Evolutionary conservation across 2,329 filamentous ascomycete genomes (phyloP).

Genomic region (Elsinoe perseae): DNA sequence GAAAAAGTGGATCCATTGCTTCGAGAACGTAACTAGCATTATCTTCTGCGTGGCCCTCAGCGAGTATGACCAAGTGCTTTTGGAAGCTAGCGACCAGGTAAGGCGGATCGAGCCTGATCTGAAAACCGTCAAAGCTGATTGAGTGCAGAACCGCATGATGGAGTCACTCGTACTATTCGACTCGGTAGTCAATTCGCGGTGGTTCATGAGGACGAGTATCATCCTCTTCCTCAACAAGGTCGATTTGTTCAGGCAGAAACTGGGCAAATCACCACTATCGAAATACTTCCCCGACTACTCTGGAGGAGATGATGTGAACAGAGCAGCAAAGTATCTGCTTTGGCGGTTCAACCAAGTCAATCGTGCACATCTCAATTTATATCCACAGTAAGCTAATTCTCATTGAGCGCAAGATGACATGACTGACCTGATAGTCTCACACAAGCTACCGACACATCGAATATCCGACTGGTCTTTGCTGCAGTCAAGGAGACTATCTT

Average conservation of each 20-base stretch:
- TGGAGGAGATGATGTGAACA: constrained; percentile 94
- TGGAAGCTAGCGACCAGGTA: constrained; percentile 97
- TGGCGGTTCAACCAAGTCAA: constrained; percentile 99
- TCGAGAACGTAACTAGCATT: constrained; percentile 98
- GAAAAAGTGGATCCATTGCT: constrained; percentile 99
- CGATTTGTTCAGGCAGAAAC: constrained; percentile 93
- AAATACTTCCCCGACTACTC: constrained; percentile 99
- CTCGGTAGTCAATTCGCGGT: constrained; percentile 95
- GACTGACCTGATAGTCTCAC: constrained; percentile 59
- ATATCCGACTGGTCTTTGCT: constrained; percentile 94
- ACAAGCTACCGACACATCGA: constrained; percentile 97
- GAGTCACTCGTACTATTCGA: constrained; percentile 94
- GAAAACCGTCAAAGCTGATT: constrained; percentile 19
- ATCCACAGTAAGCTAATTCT: constrained; percentile 86
- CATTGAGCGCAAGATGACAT: constrained; percentile 16
- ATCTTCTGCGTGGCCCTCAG: constrained; percentile 98
- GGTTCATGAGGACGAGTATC: constrained; percentile 99
- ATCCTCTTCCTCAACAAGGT: constrained; percentile 99
- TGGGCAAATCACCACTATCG: constrained; percentile 76
- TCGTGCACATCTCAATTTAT: constrained; percentile 87
- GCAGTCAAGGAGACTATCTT: constrained; percentile 98
- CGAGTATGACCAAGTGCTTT: constrained; percentile 93
- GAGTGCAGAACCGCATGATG: constrained; percentile 90
- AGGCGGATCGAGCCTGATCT: constrained; percentile 24
- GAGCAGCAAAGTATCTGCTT: constrained; percentile 92